A percentile compares a stretch with the other conserved stretches of the same genome.
These are phyloP conservation scores for Choiromyces venosus DNA, from an alignment of 495 filamentous ascomycete species.

Conservation along the genomic window DNA sequence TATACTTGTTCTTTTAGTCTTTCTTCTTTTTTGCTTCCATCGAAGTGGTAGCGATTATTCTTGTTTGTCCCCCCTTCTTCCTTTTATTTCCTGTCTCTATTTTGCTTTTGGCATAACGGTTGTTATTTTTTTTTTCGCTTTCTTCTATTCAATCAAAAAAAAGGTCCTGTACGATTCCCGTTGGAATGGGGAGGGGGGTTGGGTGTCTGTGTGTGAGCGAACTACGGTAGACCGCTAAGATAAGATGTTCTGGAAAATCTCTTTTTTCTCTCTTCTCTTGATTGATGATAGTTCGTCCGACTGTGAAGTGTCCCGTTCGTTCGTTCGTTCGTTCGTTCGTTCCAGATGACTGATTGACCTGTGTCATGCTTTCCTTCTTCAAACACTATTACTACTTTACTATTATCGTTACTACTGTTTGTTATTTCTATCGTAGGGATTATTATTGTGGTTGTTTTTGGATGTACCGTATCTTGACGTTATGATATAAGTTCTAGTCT, in stretches of 20 bases:
- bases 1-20: constrained; percentile 1
- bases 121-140: not conserved
- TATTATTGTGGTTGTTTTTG: not conserved
- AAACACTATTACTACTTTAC: not conserved
- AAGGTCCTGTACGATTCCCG: not conserved
- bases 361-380: not conserved
- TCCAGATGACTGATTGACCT: not conserved
- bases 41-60: not conserved
- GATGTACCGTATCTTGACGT: not conserved
- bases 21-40: not conserved
- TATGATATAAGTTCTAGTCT: not conserved
- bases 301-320: not conserved
- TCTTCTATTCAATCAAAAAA: not conserved
- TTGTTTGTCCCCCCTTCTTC: not conserved
- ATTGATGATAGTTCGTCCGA: not conserved
- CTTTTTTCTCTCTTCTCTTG: constrained; percentile 2
- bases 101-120: not conserved
- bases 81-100: not conserved
- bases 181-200: not conserved
- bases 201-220: not conserved
- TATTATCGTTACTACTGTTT: not conserved
- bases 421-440: not conserved
- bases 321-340: not conserved
- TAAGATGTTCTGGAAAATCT: constrained; percentile 1
- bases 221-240: constrained; percentile 4